Percentiles rank a stretch among this genome's conserved stretches.
These are phyloP conservation scores for Albugo laibachii DNA, from an alignment of 352 stramenopile genomes.

Conservation along the genomic window DNA sequence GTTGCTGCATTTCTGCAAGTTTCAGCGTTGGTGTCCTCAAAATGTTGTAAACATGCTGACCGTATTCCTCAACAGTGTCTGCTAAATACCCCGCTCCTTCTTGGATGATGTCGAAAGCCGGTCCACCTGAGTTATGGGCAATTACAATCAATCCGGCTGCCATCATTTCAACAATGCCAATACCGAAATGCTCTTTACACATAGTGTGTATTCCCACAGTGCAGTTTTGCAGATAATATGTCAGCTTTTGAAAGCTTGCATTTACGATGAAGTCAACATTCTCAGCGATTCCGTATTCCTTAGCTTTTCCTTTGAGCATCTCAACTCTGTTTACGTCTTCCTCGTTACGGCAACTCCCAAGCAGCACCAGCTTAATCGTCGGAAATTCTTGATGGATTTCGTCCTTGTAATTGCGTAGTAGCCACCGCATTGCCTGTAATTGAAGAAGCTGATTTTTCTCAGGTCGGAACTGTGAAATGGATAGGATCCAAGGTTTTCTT, in stretches of 20 bases:
- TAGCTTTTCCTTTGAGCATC: slow-evolving; percentile 56
- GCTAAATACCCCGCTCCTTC: slow-evolving; percentile 65
- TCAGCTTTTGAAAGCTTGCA: slow-evolving; percentile 84
- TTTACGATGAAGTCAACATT: slow-evolving; percentile 92
- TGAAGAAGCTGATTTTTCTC: slow-evolving; percentile 98
- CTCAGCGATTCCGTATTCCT: slow-evolving; percentile 48
- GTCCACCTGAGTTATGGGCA: slow-evolving; percentile 95
- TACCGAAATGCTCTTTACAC: slow-evolving; percentile 99
- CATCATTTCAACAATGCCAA: slow-evolving; percentile 99
- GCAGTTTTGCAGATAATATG: slow-evolving; percentile 63
- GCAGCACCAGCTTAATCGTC: slow-evolving; percentile 84
- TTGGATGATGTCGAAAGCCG: slow-evolving; percentile 85
- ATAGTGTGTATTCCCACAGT: slow-evolving; percentile 97
- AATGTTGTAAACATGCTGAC: slow-evolving; percentile 7
- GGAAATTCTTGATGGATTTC: slow-evolving; percentile 2
- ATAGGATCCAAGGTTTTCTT: slow-evolving; percentile 78
- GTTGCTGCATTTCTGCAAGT: too few species aligned
- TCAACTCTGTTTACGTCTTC: slow-evolving; percentile 85
- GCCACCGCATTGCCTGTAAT: slow-evolving; percentile 69
- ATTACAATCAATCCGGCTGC: slow-evolving; percentile 89
- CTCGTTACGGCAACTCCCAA: slow-evolving; percentile 90
- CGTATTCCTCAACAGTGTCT: slow-evolving; percentile 76
- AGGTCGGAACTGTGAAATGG: slow-evolving; percentile 95
- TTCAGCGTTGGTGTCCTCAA: too few species aligned
- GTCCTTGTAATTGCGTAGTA: slow-evolving; percentile 9